These are phyloP conservation scores for Angomonas deanei DNA, from an alignment of 208 protist genomes.

Conservation along the genomic window DNA sequence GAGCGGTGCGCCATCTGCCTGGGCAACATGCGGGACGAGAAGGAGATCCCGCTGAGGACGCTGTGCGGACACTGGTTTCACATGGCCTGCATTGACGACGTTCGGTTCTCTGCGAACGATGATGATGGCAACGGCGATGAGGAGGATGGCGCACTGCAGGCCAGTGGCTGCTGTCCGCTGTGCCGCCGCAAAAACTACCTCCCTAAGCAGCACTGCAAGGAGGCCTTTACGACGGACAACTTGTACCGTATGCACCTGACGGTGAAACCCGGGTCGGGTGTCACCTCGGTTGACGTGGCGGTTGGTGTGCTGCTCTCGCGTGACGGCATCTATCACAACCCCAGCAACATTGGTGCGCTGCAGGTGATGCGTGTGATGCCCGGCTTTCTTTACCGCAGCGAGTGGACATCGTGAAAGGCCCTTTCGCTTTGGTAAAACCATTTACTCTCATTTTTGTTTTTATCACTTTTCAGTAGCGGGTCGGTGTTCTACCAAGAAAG, in stretches of 20 bases:
- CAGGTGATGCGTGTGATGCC: constrained; percentile 15
- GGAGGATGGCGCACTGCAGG: constrained; percentile 16
- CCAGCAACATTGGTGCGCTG: constrained; percentile 34
- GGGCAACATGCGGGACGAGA: neutral
- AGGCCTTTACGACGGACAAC: constrained; percentile 16
- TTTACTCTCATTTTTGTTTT: neutral
- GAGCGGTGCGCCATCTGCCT: constrained; percentile 39
- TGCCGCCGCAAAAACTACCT: constrained; percentile 29
- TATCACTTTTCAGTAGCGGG: no score
- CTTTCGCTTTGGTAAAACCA: neutral
- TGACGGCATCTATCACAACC: constrained; percentile 41
- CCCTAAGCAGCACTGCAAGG: constrained; percentile 11
- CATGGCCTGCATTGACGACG: constrained; percentile 31
- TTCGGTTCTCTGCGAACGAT: neutral
- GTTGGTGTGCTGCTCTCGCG: constrained; percentile 28
- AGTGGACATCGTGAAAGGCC: neutral
- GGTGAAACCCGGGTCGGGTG: neutral
- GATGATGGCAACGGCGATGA: constrained; percentile 20
- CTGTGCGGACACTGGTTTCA: constrained; percentile 48
- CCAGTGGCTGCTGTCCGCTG: constrained; percentile 24
- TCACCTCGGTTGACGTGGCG: constrained; percentile 13
- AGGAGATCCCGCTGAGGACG: neutral
- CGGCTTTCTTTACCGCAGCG: constrained; percentile 2
- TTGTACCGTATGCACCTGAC: constrained; percentile 18
- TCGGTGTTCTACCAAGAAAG: neutral